Percentiles rank a stretch among this genome's conserved stretches.
These are phyloP conservation scores for Bipolaris sorokiniana DNA, from an alignment of 2,329 filamentous ascomycete species.

Conservation along the genomic window DNA sequence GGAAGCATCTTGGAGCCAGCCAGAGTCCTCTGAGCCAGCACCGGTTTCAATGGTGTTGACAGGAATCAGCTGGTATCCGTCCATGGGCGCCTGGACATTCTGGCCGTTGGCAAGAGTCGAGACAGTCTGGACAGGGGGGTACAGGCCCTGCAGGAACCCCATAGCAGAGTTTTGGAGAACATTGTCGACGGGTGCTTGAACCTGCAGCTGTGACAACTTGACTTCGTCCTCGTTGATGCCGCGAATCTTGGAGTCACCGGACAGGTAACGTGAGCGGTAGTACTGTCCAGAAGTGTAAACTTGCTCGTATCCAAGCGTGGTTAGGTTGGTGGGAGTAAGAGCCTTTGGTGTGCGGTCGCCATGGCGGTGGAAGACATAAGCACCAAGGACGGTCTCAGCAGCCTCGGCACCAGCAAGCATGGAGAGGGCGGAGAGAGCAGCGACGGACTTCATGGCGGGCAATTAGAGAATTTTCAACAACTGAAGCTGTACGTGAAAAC, in stretches of 20 bases:
- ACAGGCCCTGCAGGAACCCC: slow-evolving; percentile 84
- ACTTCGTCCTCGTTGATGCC: slow-evolving; percentile 71
- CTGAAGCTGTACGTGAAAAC: neutral
- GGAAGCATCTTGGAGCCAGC: slow-evolving; percentile 65
- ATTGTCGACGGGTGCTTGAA: slow-evolving; percentile 73
- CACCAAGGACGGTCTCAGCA: slow-evolving; percentile 75
- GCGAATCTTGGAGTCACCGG: slow-evolving; percentile 66
- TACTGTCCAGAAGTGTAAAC: slow-evolving; percentile 74
- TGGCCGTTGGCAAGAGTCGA: slow-evolving; percentile 75
- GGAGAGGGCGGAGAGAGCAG: slow-evolving; percentile 32
- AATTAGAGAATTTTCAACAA: slow-evolving; percentile 2
- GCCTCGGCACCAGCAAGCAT: slow-evolving; percentile 38
- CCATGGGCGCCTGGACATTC: slow-evolving; percentile 69
- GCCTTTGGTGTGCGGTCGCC: slow-evolving; percentile 85
- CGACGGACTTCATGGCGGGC: slow-evolving; percentile 38
- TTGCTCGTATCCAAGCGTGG: slow-evolving; percentile 78
- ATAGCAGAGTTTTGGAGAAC: slow-evolving; percentile 82
- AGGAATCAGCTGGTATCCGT: slow-evolving; percentile 84
- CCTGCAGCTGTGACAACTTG: slow-evolving; percentile 71
- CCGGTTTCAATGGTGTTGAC: slow-evolving; percentile 67
- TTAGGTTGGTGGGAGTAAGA: slow-evolving; percentile 73
- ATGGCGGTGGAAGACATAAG: slow-evolving; percentile 88
- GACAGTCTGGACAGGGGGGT: slow-evolving; percentile 69
- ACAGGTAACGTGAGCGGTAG: slow-evolving; percentile 79
- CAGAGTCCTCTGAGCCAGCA: slow-evolving; percentile 63